A percentile compares a stretch with the other conserved stretches of the same genome.
These are phyloP conservation scores for Leccinum disarticulatum DNA, from an alignment of 768 basidiomycete species.

Conservation along the genomic window DNA sequence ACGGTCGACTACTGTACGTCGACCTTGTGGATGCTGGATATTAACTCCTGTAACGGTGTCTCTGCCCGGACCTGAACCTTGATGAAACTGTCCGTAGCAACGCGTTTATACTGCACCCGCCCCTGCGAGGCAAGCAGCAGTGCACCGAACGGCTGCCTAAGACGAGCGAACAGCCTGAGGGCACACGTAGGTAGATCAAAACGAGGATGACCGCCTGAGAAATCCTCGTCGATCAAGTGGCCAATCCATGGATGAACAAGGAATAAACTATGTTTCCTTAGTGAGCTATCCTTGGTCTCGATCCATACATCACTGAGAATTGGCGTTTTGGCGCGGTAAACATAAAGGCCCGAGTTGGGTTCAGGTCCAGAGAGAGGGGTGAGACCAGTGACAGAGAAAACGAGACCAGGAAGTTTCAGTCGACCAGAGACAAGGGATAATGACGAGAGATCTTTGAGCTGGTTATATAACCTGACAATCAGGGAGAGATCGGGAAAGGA, in stretches of 20 bases:
- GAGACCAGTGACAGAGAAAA: no score
- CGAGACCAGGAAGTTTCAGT: no score
- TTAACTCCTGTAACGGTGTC: not conserved
- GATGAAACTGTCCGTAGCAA: not conserved
- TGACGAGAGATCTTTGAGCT: not conserved
- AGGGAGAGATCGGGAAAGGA: not conserved
- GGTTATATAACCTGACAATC: not conserved
- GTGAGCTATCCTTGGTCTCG: not conserved
- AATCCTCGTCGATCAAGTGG: not conserved
- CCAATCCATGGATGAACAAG: not conserved
- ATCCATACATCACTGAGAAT: not conserved
- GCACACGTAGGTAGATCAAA: not conserved
- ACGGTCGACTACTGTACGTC: not conserved
- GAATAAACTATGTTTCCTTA: not conserved
- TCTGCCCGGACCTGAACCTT: not conserved
- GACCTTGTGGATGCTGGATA: not conserved
- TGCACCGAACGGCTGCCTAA: not conserved
- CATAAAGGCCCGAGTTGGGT: not conserved
- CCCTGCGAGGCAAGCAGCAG: not conserved
- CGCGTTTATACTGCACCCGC: not conserved
- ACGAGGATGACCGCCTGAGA: not conserved
- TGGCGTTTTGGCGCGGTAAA: not conserved
- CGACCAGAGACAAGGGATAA: not conserved
- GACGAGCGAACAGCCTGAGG: not conserved
- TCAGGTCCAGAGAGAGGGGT: no score